Evolutionary conservation across 169 alveolate genomes (phyloP).

Genomic region (Sarcocystis neurona): DNA sequence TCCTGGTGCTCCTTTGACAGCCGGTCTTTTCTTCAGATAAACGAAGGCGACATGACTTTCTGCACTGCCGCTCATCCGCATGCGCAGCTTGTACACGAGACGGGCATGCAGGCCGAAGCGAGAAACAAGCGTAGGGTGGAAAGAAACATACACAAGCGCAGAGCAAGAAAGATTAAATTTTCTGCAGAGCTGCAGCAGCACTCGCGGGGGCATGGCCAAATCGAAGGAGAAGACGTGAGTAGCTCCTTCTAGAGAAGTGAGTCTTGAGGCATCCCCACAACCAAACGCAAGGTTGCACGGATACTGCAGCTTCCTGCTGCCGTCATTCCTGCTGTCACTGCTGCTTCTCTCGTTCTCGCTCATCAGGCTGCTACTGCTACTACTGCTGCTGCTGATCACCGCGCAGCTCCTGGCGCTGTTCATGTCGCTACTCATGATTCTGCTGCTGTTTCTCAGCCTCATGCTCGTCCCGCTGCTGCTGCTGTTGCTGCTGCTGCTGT

Average conservation of each 20-base stretch:
- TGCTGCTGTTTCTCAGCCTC: no score
- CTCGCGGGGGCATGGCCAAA: slow-evolving; percentile 74
- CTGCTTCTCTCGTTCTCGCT: not conserved
- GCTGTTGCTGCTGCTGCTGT: no score
- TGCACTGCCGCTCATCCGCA: slow-evolving; percentile 59
- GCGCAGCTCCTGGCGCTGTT: no score
- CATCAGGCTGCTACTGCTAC: not conserved
- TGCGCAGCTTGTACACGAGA: slow-evolving; percentile 48
- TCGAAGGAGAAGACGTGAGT: slow-evolving; percentile 71
- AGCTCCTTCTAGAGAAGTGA: slow-evolving; percentile 66
- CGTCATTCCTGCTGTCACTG: not conserved
- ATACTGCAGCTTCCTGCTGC: not conserved
- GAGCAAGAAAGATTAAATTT: slow-evolving; percentile 63
- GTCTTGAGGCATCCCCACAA: slow-evolving; percentile 65
- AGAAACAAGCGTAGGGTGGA: slow-evolving; percentile 52
- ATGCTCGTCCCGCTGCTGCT: not conserved
- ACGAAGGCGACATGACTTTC: slow-evolving; percentile 62
- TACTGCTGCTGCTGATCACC: no score
- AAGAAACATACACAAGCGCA: slow-evolving; percentile 51
- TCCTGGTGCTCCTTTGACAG: not conserved
- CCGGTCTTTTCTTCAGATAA: slow-evolving; percentile 20
- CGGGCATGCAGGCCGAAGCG: slow-evolving; percentile 42
- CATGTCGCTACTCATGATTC: no score
- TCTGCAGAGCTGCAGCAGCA: slow-evolving; percentile 61
- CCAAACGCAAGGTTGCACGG: slow-evolving; percentile 61